Evolutionary conservation across 1,139 yeast genomes (phyloP).

Genomic region (Yamadazyma epiphylla): DNA sequence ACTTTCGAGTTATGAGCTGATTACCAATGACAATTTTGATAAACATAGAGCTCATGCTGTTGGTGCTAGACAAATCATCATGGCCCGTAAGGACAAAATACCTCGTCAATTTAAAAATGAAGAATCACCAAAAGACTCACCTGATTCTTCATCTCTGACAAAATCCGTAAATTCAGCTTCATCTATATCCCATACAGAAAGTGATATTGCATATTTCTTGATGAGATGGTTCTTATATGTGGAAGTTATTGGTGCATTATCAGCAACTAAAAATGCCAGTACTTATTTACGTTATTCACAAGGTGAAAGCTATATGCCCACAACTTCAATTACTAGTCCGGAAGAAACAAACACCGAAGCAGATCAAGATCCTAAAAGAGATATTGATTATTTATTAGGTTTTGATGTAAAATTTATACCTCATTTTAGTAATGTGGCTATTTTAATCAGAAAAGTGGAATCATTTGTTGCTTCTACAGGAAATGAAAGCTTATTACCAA

Average conservation of each 20-base stretch:
- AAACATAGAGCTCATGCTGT: conserved; percentile 63
- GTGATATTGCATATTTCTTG: conserved; percentile 54
- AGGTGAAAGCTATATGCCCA: conserved; percentile 13
- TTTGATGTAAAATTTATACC: conserved; percentile 54
- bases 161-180: conserved; percentile 4
- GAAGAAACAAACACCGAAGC: conserved; percentile 4
- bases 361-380: conserved; percentile 28
- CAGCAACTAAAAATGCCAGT: conserved; percentile 31
- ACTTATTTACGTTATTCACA: conserved; percentile 18
- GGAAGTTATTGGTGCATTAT: conserved; percentile 63
- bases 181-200: conserved; percentile 18
- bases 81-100: conserved; percentile 40
- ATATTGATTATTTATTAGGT: conserved; percentile 57
- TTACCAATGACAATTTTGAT: conserved; percentile 42
- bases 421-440: conserved; percentile 42
- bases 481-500: conserved; percentile 20
- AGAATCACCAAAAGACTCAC: conserved; percentile 8
- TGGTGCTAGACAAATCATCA: conserved; percentile 67
- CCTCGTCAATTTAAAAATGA: conserved; percentile 5
- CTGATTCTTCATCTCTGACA: conserved; percentile 10
- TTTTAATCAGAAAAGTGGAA: conserved; percentile 40
- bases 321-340: conserved; percentile 14
- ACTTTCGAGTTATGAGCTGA: conserved; percentile 61
- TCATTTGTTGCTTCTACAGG: conserved; percentile 13
- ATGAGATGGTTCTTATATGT: conserved; percentile 71